A percentile compares a stretch with the other conserved stretches of the same genome.
Evolutionary conservation across 371 early-diverging fungal genomes (phyloP).

Genomic region (Lichtheimia ramosa): DNA sequence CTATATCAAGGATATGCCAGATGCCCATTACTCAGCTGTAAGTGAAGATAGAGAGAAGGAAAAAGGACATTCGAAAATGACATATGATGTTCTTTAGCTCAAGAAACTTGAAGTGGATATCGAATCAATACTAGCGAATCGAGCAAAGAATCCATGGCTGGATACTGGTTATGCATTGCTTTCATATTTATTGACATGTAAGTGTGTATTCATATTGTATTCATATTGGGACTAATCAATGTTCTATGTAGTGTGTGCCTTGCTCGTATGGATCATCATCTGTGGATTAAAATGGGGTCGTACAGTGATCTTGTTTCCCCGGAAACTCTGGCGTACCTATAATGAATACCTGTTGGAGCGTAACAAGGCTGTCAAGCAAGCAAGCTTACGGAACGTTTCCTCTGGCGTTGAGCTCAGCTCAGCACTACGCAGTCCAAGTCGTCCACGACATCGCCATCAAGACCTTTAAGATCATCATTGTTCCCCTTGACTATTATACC

Average conservation of each 20-base stretch:
- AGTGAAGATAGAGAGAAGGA: slow-evolving; percentile 1
- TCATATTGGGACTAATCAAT: no score
- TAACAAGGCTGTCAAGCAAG: slow-evolving; percentile 34
- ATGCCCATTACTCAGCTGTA: slow-evolving; percentile 44
- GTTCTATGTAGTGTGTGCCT: slow-evolving; percentile 28
- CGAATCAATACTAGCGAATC: slow-evolving; percentile 43
- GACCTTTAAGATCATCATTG: background rate
- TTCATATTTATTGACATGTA: slow-evolving; percentile 46
- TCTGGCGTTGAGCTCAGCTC: slow-evolving; percentile 1
- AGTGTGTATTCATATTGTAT: background rate
- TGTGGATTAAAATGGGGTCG: slow-evolving; percentile 38
- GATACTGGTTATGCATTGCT: slow-evolving; percentile 48
- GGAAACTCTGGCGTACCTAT: slow-evolving; percentile 35
- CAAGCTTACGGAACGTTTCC: slow-evolving; percentile 17
- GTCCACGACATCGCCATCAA: background rate
- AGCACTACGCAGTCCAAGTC: background rate
- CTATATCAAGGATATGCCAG: slow-evolving; percentile 45
- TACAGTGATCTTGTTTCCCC: slow-evolving; percentile 34
- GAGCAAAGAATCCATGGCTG: slow-evolving; percentile 51
- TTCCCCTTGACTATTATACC: background rate
- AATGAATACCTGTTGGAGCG: slow-evolving; percentile 38
- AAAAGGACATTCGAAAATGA: background rate
- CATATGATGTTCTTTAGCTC: slow-evolving; percentile 20
- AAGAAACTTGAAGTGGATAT: slow-evolving; percentile 48
- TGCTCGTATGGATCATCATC: slow-evolving; percentile 47